Evolutionary conservation across 371 early-diverging fungal genomes (phyloP).

Genomic region (Apophysomyces ossiformis): DNA sequence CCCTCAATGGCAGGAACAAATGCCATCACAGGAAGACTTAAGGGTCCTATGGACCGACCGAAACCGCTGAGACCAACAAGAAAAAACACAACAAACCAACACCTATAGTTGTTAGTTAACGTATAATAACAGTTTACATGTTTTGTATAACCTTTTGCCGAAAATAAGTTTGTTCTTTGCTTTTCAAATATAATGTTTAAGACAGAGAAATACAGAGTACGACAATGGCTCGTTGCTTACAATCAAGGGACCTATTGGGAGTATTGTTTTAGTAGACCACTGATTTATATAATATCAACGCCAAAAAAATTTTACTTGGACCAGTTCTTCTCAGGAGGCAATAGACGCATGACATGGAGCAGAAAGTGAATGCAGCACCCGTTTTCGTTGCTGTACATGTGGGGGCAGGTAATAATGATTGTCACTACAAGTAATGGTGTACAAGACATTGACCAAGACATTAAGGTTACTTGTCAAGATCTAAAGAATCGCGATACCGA

Average conservation of each 20-base stretch:
- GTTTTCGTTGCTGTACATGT: constrained; percentile 64
- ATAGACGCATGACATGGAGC: background rate
- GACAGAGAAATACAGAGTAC: no score
- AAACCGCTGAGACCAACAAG: background rate
- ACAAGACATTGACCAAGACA: constrained; percentile 1
- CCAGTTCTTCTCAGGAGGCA: no score
- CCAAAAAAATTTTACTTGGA: no score
- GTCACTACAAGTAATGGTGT: background rate
- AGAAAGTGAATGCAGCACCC: constrained; percentile 12
- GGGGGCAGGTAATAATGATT: constrained; percentile 52
- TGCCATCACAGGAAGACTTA: background rate
- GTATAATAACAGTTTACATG: background rate
- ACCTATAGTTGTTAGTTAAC: no score
- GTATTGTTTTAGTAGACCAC: no score
- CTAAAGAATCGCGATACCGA: constrained; percentile 50
- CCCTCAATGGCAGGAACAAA: background rate
- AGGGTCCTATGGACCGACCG: background rate
- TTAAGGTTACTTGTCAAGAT: constrained; percentile 31
- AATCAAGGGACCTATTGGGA: no score
- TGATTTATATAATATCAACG: no score
- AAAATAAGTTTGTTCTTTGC: no score
- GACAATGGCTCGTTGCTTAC: no score
- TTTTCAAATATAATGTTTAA: no score
- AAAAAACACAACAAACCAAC: background rate
- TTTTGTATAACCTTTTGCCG: background rate